Percentiles rank a stretch among this genome's conserved stretches.
Conservation (phyloP, 352 stramenopile genomes). For the Lagenidium sp. region DNA sequence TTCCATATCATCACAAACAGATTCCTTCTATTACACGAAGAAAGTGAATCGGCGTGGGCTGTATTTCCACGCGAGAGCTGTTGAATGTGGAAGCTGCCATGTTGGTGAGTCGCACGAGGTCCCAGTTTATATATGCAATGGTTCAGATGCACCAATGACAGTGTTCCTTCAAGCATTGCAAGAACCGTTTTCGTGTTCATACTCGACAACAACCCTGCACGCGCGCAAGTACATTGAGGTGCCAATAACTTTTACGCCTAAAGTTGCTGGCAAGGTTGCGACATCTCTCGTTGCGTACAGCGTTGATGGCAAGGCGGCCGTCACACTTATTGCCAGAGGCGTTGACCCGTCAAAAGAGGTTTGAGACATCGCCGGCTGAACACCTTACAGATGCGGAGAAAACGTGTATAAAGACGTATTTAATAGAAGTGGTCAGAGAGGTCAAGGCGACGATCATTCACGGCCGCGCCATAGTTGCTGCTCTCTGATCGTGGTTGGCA, state of each 20-base stretch:
- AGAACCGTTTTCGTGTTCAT: constrained; percentile 66
- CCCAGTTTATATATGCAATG: constrained; percentile 83
- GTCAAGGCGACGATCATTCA: too few relatives aligned
- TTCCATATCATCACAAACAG: constrained; percentile 56
- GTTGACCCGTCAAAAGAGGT: constrained; percentile 13
- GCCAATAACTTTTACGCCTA: constrained; percentile 61
- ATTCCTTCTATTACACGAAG: constrained; percentile 85
- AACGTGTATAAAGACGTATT: neutral
- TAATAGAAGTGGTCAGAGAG: too few relatives aligned
- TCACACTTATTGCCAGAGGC: constrained; percentile 68
- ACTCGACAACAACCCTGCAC: constrained; percentile 72
- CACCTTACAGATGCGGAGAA: too few relatives aligned
- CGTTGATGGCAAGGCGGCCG: constrained; percentile 64
- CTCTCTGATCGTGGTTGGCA: constrained; percentile 33
- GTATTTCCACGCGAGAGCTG: constrained; percentile 79
- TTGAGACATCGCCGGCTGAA: too few relatives aligned
- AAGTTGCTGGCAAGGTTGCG: constrained; percentile 69
- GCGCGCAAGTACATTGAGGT: constrained; percentile 82
- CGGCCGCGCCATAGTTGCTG: too few relatives aligned
- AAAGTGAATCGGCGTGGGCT: constrained; percentile 56
- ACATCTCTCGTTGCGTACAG: constrained; percentile 80
- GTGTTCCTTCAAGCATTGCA: constrained; percentile 77
- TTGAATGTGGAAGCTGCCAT: constrained; percentile 69
- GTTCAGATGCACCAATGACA: constrained; percentile 67
- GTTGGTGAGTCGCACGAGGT: constrained; percentile 72